Conservation (phyloP, 169 alveolate genomes). For the Amoebophrya sp. region DNA sequence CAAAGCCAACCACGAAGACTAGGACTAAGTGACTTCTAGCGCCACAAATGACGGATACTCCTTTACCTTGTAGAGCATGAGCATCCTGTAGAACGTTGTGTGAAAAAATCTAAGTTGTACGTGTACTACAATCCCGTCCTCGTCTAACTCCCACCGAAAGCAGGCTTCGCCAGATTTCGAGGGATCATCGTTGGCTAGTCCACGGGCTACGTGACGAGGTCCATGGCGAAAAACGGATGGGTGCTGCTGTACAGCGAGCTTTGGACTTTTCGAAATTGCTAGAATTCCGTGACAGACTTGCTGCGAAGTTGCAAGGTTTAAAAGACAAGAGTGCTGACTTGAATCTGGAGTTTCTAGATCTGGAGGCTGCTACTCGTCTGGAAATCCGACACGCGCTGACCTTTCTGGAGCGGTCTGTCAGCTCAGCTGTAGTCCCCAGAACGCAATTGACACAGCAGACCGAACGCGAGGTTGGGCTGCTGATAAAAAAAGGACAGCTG, state of each 20-base stretch:
- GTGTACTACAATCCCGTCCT: too few relatives aligned
- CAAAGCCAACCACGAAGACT: too few relatives aligned
- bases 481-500: not conserved
- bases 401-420: not conserved
- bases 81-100: too few relatives aligned
- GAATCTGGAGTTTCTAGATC: not conserved
- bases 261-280: not conserved
- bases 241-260: not conserved
- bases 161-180: not conserved
- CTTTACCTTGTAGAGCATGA: too few relatives aligned
- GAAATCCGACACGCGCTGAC: slow-evolving; percentile 13
- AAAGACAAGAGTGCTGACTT: not conserved
- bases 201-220: not conserved
- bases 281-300: not conserved
- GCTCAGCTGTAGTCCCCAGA: not conserved
- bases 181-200: not conserved
- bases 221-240: not conserved
- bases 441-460: not conserved
- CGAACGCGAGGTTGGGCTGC: not conserved
- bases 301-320: not conserved
- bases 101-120: too few relatives aligned
- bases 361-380: not conserved
- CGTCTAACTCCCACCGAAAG: too few relatives aligned
- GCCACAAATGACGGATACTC: too few relatives aligned
- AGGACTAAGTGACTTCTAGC: too few relatives aligned